Conservation (phyloP, 1,284 basidiomycete genomes). For the Waitea zeae region DNA sequence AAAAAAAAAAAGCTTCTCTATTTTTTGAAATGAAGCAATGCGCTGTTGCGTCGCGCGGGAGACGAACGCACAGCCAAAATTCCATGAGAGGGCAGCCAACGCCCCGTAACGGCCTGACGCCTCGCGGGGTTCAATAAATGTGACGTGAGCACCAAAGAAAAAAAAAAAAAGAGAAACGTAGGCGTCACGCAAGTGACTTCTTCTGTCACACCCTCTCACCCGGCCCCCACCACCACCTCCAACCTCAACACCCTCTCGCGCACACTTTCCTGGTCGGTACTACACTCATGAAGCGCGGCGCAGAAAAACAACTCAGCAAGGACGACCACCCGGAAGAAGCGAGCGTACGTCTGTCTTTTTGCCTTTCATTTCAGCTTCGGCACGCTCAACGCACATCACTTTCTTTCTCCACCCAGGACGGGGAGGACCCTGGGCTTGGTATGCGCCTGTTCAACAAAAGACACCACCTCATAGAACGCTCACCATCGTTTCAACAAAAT, state of each 20-base stretch:
- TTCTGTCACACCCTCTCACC: background rate
- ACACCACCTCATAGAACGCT: too few relatives aligned
- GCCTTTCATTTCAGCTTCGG: background rate
- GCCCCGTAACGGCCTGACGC: background rate
- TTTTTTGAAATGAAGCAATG: too few relatives aligned
- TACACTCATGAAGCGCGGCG: slow-evolving; percentile 19
- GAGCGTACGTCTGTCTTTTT: slow-evolving; percentile 5
- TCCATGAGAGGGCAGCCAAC: too few relatives aligned
- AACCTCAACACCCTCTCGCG: background rate
- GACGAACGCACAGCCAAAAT: too few relatives aligned
- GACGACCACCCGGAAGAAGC: slow-evolving; percentile 13
- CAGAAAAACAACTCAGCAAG: slow-evolving; percentile 18
- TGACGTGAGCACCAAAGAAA: background rate
- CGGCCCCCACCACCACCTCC: background rate
- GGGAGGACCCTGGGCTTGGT: too few relatives aligned
- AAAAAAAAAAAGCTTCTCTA: too few relatives aligned
- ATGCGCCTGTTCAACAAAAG: too few relatives aligned
- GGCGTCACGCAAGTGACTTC: background rate
- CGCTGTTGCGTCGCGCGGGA: too few relatives aligned
- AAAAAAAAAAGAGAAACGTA: background rate
- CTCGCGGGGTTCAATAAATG: background rate
- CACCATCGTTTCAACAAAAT: slow-evolving; percentile 3
- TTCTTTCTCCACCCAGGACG: too few relatives aligned
- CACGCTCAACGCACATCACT: background rate
- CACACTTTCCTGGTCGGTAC: too few relatives aligned